A percentile compares a stretch with the other conserved stretches of the same genome.
phyloP scores from a whole-genome alignment of 257 asterid genomes.

The Nicotiana undulata region DNA sequence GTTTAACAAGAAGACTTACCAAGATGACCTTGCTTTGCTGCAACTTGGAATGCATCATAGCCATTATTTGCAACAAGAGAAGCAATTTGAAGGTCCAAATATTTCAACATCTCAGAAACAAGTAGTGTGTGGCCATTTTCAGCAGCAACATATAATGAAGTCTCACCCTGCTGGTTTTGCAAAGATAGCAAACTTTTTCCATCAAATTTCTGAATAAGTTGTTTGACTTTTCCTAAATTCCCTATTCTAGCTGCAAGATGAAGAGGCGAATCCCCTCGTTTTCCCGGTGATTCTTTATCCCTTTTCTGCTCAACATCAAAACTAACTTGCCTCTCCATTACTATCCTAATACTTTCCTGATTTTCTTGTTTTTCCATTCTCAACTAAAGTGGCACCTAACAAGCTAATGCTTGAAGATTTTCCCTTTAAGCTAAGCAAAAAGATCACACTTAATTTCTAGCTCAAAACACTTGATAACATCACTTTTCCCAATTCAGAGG shows the following conservation, averaged over 20 bases:
- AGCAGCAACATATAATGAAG: conserved; percentile 81
- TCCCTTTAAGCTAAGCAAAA: too few species aligned
- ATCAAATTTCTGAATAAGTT: conserved; percentile 56
- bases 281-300: conserved; percentile 86
- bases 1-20: too few species aligned
- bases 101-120: conserved; percentile 73
- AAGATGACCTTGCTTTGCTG: conserved; percentile 87
- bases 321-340: conserved; percentile 84
- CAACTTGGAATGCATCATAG: conserved; percentile 85
- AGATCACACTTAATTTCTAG: too few species aligned
- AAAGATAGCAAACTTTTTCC: conserved; percentile 47
- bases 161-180: conserved; percentile 92
- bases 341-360: conserved; percentile 85
- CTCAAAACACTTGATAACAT: too few species aligned
- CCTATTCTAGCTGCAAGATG: conserved; percentile 88
- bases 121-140: conserved; percentile 64
- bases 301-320: conserved; percentile 72
- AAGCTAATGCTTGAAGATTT: too few species aligned
- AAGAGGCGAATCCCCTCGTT: conserved; percentile 75
- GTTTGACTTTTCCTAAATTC: conserved; percentile 63
- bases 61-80: conserved; percentile 75
- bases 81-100: conserved; percentile 64
- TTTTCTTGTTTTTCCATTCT: conserved; percentile 92
- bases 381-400: background rate
- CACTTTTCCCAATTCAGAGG: too few species aligned